phyloP scores from a whole-genome alignment of 192 early-diverging fungal genomes.

The Pilobolus umbonatus region DNA sequence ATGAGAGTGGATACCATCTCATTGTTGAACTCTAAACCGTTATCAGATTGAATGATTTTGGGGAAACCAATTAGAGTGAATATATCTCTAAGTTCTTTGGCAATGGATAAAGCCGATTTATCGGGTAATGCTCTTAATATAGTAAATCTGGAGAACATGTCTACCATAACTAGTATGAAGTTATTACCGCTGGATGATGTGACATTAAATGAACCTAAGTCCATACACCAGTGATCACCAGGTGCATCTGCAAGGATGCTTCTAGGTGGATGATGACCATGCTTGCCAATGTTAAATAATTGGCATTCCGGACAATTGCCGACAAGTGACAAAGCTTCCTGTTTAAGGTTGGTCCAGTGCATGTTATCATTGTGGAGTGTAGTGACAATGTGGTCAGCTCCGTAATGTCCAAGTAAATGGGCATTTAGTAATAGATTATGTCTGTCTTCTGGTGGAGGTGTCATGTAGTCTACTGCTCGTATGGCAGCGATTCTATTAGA shows the following conservation, averaged over 20 bases:
- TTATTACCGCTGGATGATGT: too few species aligned
- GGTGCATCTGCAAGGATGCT: neutral
- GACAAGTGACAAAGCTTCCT: conserved; percentile 12
- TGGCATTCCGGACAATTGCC: conserved; percentile 17
- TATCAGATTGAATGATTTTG: neutral
- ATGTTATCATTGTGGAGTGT: conserved; percentile 5
- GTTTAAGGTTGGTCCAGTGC: conserved; percentile 10
- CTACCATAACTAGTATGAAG: too few species aligned
- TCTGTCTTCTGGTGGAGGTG: too few species aligned
- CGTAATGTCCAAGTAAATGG: conserved; percentile 15
- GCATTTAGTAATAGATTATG: too few species aligned
- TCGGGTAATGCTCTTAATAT: conserved; percentile 4
- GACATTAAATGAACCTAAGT: too few species aligned
- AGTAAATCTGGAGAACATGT: too few species aligned
- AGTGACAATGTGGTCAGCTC: conserved; percentile 16
- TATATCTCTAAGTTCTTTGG: neutral
- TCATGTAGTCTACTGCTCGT: too few species aligned
- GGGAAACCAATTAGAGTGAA: conserved; percentile 6
- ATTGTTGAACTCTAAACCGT: neutral
- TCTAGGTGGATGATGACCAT: neutral
- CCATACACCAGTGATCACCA: neutral
- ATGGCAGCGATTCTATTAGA: too few species aligned
- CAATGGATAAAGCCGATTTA: conserved; percentile 1
- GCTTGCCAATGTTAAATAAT: neutral
- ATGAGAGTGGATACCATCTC: neutral